These are phyloP conservation scores for Austroboletus niveus DNA, from an alignment of 1,284 basidiomycete species.

Conservation along the genomic window DNA sequence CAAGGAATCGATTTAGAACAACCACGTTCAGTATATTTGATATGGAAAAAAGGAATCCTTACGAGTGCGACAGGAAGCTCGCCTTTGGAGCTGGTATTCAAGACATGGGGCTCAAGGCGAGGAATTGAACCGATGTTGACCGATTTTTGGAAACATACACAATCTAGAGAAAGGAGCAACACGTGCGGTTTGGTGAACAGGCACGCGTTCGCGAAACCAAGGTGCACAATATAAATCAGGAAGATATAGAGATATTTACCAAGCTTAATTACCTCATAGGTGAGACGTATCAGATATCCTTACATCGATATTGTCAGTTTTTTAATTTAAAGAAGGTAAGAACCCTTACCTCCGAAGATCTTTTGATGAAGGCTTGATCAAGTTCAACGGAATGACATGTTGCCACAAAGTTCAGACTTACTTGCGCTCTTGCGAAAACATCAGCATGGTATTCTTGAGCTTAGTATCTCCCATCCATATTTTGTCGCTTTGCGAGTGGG, in stretches of 20 bases:
- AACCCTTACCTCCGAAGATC: conserved; percentile 61
- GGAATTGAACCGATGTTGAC: conserved; percentile 83
- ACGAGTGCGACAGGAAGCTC: conserved; percentile 53
- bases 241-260: conserved; percentile 5
- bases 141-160: conserved; percentile 76
- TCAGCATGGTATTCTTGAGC: conserved; percentile 66
- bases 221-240: conserved; percentile 38
- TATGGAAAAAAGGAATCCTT: conserved; percentile 22
- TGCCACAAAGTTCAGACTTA: conserved; percentile 33
- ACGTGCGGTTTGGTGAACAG: conserved; percentile 69
- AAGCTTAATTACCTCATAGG: conserved; percentile 51
- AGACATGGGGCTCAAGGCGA: conserved; percentile 65
- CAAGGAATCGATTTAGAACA: background rate
- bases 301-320: background rate
- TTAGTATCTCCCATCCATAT: conserved; percentile 66
- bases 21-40: background rate
- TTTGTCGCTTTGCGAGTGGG: conserved; percentile 39
- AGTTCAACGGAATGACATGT: background rate
- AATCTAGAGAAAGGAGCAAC: conserved; percentile 74
- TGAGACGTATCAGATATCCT: conserved; percentile 62
- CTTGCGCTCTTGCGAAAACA: conserved; percentile 88
- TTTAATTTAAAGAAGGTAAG: background rate
- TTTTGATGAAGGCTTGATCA: conserved; percentile 69
- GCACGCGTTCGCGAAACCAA: conserved; percentile 72
- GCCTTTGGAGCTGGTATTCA: conserved; percentile 49